Percentiles rank a stretch among this genome's conserved stretches.
Evolutionary conservation across 73 alveolate genomes (phyloP).

Genomic region (Paramecium pentaurelia): DNA sequence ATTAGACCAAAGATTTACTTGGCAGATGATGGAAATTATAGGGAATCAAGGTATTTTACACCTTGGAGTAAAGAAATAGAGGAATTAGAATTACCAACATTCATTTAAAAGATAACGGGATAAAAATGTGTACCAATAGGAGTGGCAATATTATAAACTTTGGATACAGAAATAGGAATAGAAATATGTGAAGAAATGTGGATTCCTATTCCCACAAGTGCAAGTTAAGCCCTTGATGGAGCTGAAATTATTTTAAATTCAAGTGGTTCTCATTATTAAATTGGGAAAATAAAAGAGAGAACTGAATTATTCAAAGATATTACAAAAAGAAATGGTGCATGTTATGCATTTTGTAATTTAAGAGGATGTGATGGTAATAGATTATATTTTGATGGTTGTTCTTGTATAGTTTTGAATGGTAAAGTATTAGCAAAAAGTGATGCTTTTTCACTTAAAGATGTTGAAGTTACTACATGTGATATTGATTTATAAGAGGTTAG

Average conservation of each 20-base stretch:
- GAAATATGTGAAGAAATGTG: slow-evolving; percentile 88
- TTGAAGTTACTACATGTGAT: slow-evolving; percentile 74
- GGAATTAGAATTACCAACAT: slow-evolving; percentile 68
- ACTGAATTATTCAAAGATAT: slow-evolving; percentile 62
- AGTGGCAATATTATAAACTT: slow-evolving; percentile 66
- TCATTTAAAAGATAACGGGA: slow-evolving; percentile 59
- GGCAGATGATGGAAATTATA: slow-evolving; percentile 88
- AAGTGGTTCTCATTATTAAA: slow-evolving; percentile 71
- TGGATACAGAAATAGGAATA: slow-evolving; percentile 72
- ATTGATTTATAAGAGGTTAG: slow-evolving; percentile 84
- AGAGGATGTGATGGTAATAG: slow-evolving; percentile 90
- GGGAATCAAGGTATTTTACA: slow-evolving; percentile 92
- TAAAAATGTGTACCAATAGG: slow-evolving; percentile 69
- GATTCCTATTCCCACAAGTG: slow-evolving; percentile 63
- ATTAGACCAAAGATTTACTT: slow-evolving; percentile 88
- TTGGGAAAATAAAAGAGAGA: slow-evolving; percentile 63
- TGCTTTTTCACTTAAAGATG: slow-evolving; percentile 81
- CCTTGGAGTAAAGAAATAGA: slow-evolving; percentile 79
- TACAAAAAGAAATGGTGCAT: slow-evolving; percentile 71
- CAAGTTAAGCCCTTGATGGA: slow-evolving; percentile 66
- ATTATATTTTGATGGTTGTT: slow-evolving; percentile 88
- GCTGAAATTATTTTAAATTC: slow-evolving; percentile 77
- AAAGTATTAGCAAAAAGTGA: slow-evolving; percentile 70
- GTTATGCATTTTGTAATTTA: slow-evolving; percentile 63
- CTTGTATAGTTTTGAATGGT: slow-evolving; percentile 85